phyloP scores from a whole-genome alignment of 768 basidiomycete genomes.

The Boletellus ananiceps region DNA sequence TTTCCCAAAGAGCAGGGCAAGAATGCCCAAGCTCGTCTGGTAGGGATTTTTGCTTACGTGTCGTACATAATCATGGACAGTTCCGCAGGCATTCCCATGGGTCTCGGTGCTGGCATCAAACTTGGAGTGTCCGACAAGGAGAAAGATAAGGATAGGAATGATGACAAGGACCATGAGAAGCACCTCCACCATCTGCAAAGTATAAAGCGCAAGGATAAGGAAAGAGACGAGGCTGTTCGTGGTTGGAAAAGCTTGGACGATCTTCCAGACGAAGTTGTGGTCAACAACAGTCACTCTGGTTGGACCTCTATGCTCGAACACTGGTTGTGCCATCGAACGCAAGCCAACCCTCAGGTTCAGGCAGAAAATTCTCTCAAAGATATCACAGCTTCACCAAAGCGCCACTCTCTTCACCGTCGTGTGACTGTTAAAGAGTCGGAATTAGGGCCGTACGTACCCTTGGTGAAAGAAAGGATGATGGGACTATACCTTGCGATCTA shows the following conservation, averaged over 20 bases:
- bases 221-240: slow-evolving; percentile 31
- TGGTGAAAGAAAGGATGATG: slow-evolving; percentile 90
- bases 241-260: slow-evolving; percentile 36
- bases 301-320: slow-evolving; percentile 78
- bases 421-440: slow-evolving; percentile 40
- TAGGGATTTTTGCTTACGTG: slow-evolving; percentile 18
- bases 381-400: slow-evolving; percentile 40
- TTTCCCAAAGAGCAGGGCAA: slow-evolving; percentile 54
- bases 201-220: slow-evolving; percentile 36
- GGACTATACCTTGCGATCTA: slow-evolving; percentile 79
- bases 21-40: slow-evolving; percentile 83
- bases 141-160: slow-evolving; percentile 33
- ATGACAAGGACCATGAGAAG: slow-evolving; percentile 32
- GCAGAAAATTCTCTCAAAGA: slow-evolving; percentile 23
- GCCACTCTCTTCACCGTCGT: slow-evolving; percentile 41
- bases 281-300: slow-evolving; percentile 38
- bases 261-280: slow-evolving; percentile 30
- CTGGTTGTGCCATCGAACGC: slow-evolving; percentile 51
- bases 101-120: slow-evolving; percentile 72
- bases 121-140: slow-evolving; percentile 51
- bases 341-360: slow-evolving; percentile 19
- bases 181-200: slow-evolving; percentile 22
- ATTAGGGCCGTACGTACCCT: slow-evolving; percentile 75
- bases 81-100: slow-evolving; percentile 65
- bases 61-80: slow-evolving; percentile 1